Conservation (phyloP, 169 alveolate species). For the Plasmodium sp. region DNA sequence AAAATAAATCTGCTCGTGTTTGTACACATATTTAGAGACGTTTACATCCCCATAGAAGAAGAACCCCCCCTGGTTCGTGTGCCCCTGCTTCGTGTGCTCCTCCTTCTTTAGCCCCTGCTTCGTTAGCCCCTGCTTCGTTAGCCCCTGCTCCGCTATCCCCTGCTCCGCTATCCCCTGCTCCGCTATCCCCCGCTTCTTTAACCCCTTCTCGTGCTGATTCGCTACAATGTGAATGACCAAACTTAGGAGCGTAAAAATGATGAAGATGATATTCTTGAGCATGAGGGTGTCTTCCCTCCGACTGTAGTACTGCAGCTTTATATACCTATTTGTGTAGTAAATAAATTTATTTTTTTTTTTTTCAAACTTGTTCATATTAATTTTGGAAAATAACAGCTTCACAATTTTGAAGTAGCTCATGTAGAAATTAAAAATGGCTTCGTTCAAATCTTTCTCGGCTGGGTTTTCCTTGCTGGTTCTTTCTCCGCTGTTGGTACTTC, state of each 20-base stretch:
- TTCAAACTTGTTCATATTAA: slow-evolving; percentile 64
- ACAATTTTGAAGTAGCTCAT: slow-evolving; percentile 53
- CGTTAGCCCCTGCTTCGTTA: no score
- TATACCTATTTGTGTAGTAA: slow-evolving; percentile 50
- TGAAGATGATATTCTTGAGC: slow-evolving; percentile 31
- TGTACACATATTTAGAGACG: slow-evolving; percentile 37
- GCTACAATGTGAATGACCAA: slow-evolving; percentile 7
- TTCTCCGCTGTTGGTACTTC: background rate
- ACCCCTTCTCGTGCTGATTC: background rate
- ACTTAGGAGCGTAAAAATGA: slow-evolving; percentile 35
- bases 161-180: no score
- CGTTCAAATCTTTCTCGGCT: slow-evolving; percentile 21
- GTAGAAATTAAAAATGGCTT: slow-evolving; percentile 40
- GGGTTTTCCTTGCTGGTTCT: background rate
- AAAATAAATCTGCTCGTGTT: slow-evolving; percentile 48
- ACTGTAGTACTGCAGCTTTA: slow-evolving; percentile 41
- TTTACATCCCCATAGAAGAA: slow-evolving; percentile 27
- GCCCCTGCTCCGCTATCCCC: no score
- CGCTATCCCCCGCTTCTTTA: no score
- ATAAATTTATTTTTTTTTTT: slow-evolving; percentile 65
- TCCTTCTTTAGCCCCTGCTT: no score
- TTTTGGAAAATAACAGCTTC: slow-evolving; percentile 34
- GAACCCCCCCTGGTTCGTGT: background rate
- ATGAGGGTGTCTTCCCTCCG: slow-evolving; percentile 26
- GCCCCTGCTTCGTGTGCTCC: background rate